A percentile compares a stretch with the other conserved stretches of the same genome.
Conservation (phyloP, 768 basidiomycete genomes). For the Suillus fuscotomentosus region DNA sequence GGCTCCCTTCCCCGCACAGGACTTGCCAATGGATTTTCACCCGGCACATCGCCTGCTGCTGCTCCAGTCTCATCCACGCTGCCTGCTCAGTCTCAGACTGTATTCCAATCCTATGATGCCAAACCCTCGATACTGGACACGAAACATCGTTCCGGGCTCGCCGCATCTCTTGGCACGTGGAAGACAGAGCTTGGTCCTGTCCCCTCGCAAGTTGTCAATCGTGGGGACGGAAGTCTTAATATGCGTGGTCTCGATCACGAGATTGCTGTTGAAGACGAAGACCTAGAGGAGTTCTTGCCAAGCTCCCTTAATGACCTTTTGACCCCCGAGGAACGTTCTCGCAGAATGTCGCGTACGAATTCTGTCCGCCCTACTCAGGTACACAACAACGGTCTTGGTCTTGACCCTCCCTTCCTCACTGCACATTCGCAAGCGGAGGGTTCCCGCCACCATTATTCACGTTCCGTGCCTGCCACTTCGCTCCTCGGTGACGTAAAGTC, state of each 20-base stretch:
- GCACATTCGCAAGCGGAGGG: constrained; percentile 18
- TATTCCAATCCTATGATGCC: constrained; percentile 72
- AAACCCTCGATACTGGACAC: constrained; percentile 51
- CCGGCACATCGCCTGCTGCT: constrained; percentile 57
- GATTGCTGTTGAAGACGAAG: constrained; percentile 64
- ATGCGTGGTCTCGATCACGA: constrained; percentile 35
- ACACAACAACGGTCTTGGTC: constrained; percentile 20
- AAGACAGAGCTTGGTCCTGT: constrained; percentile 24
- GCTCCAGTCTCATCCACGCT: constrained; percentile 27
- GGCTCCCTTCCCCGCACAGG: constrained; percentile 36
- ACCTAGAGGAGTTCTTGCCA: constrained; percentile 87
- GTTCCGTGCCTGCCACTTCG: constrained; percentile 77
- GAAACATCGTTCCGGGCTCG: constrained; percentile 48
- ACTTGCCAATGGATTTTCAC: constrained; percentile 46
- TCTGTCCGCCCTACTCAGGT: constrained; percentile 28
- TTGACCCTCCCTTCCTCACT: constrained; percentile 14
- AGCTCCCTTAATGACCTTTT: constrained; percentile 85
- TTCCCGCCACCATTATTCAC: constrained; percentile 67
- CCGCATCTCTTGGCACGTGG: constrained; percentile 59
- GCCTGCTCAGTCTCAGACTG: constrained; percentile 41
- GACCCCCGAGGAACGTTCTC: constrained; percentile 81
- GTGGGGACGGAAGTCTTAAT: constrained; percentile 12
- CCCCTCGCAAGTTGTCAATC: constrained; percentile 15
- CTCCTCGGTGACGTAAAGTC: constrained; percentile 73
- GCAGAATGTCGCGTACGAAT: constrained; percentile 79